phyloP scores from a whole-genome alignment of 371 early-diverging fungal species.

The Coemansia sp. region DNA sequence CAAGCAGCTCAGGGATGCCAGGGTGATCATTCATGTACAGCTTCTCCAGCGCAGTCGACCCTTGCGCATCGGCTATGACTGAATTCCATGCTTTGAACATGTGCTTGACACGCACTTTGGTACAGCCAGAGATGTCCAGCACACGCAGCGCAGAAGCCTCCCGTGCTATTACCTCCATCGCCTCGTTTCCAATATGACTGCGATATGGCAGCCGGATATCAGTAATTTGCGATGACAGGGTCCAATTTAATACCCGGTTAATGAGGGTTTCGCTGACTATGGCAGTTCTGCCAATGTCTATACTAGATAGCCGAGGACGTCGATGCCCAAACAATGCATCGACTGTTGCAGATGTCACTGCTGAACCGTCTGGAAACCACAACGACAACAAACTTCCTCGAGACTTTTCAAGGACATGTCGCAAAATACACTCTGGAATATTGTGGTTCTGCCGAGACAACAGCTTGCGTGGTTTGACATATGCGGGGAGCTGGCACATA shows the following conservation, averaged over 20 bases:
- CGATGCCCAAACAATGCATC: conserved; percentile 10
- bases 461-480: conserved; percentile 9
- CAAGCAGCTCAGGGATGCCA: conserved; percentile 31
- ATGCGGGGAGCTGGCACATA: conserved; percentile 24
- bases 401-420: conserved; percentile 13
- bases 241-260: conserved; percentile 15
- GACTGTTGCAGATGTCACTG: conserved; percentile 1
- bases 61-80: conserved; percentile 13
- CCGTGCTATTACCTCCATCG: conserved; percentile 14
- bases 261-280: neutral
- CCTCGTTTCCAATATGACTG: neutral
- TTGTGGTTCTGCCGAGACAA: neutral
- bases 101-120: conserved; percentile 14
- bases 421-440: conserved; percentile 17
- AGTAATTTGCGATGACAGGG: conserved; percentile 8
- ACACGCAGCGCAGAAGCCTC: conserved; percentile 16
- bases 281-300: conserved; percentile 7
- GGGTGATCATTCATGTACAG: conserved; percentile 41
- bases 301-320: conserved; percentile 16
- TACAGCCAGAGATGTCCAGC: conserved; percentile 44
- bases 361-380: conserved; percentile 10
- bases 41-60: conserved; percentile 20
- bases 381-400: conserved; percentile 7
- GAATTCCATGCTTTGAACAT: conserved; percentile 33
- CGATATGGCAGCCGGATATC: conserved; percentile 29